Base-by-base conservation (phyloP, 2,329 filamentous ascomycete genomes). In the Purpureocillium lavendulum region DNA sequence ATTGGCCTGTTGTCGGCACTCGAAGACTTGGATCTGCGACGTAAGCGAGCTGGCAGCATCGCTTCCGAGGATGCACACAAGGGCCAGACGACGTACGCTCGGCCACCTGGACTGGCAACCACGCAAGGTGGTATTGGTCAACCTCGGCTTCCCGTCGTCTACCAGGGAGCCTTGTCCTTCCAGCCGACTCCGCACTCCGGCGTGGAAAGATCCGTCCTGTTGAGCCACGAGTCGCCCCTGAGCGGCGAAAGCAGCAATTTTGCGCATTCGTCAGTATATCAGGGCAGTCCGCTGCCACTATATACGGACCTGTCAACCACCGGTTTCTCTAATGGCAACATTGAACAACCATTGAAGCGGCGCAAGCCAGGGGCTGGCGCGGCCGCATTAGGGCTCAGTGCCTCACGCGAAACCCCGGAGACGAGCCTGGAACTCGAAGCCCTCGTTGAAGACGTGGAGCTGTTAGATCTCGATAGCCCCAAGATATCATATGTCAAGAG, bases 1-100 rank as follows among this genome's bases (percentile, higher is more conserved):
- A 79, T 78, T 2, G 78, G 78, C 4, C 67, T 85, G 7, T 73
- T 76, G 1, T 79, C 80, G 9, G 80, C 80, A 3, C 67, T 84
- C 10, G 75, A 81, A 33, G 53, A 51, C 29, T 53, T 55, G 35
- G 57, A 60, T 11, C 47, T 48, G 7, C 51, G 52, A 7, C 44
- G 49, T 24, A 35, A 49, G 3, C 40, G 48, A 18, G 35, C 34
- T 7, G 41, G 31, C 10, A 45, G 45, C 4, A 11, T 39, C 12
- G 29, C 24, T 7, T 42, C 41, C 1, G 44, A 47, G 9, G 47
- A 44, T 10, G 6, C 10, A 10, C 21, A 26, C 5, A 26, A 26
- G 21, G 21, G 21, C 26, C 45, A 43, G 16, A 13, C 30, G 6
- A 31, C 45, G 9, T 31, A 28, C 7, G 24, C 40, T 30, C 42